These are phyloP conservation scores for Phalaenopsis equestris DNA, from an alignment of 106 monocot species.

Conservation along the genomic window DNA sequence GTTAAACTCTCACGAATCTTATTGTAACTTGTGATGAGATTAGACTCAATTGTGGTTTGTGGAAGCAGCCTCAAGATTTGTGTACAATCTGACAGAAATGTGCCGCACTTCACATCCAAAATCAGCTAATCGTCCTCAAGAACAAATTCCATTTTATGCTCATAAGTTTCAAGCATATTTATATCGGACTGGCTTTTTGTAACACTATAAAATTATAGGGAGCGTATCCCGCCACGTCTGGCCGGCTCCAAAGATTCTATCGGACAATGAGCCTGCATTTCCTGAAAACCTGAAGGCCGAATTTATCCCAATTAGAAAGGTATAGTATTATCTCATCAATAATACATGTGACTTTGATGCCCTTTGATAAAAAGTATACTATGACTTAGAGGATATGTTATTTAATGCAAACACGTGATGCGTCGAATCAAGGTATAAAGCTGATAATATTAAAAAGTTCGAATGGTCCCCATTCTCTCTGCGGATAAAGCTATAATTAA, in stretches of 20 bases:
- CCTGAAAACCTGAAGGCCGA: too few relatives aligned
- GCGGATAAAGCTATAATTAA: too few relatives aligned
- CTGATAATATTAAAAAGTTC: too few relatives aligned
- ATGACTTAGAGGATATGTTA: too few relatives aligned
- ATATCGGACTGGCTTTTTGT: background rate
- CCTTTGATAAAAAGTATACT: too few relatives aligned
- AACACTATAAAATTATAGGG: background rate
- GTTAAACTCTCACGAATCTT: background rate
- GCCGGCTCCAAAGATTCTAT: background rate
- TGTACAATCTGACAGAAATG: background rate
- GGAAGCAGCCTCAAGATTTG: constrained; percentile 4
- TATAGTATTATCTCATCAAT: too few relatives aligned
- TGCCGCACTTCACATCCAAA: background rate
- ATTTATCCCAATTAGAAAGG: too few relatives aligned
- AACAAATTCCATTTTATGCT: background rate
- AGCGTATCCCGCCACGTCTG: background rate
- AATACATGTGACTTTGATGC: too few relatives aligned
- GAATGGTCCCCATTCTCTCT: too few relatives aligned
- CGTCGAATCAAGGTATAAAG: too few relatives aligned
- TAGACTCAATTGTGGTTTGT: background rate
- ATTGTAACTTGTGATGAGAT: background rate
- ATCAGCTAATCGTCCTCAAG: background rate
- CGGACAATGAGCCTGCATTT: too few relatives aligned
- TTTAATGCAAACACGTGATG: too few relatives aligned
- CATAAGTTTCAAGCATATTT: background rate